Percentiles rank a stretch among this genome's conserved stretches.
Conservation (phyloP, 352 stramenopile species). For the Phytophthora nicotianae region DNA sequence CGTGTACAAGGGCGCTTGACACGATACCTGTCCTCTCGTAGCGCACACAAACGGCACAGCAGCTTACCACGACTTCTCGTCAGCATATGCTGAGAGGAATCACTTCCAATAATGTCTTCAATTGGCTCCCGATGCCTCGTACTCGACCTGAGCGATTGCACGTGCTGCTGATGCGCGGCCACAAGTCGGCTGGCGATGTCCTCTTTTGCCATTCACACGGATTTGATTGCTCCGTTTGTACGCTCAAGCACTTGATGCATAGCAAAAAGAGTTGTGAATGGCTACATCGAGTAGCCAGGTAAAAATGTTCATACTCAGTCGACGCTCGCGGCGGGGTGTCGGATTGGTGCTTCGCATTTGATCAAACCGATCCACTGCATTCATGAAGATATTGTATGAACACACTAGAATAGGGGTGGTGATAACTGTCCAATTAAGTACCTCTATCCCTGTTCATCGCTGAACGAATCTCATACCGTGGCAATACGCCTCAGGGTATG, state of each 20-base stretch:
- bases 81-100: conserved; percentile 7
- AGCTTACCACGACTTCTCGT: conserved; percentile 1
- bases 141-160: not conserved
- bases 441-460: not conserved
- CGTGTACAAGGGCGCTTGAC: conserved; percentile 7
- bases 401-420: not conserved
- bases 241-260: not conserved
- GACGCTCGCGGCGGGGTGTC: not conserved
- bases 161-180: not conserved
- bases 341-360: conserved; percentile 2
- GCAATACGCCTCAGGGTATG: not conserved
- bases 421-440: not conserved
- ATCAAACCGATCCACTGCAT: not conserved
- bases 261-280: not conserved
- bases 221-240: not conserved
- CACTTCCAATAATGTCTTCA: conserved; percentile 1
- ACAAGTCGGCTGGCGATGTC: not conserved
- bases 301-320: not conserved
- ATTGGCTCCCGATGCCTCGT: not conserved
- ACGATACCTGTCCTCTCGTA: conserved; percentile 6
- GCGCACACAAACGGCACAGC: conserved; percentile 3
- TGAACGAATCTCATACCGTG: not conserved
- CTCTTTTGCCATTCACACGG: not conserved
- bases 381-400: not conserved
- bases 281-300: not conserved